These are phyloP conservation scores for Apiosordaria backusii DNA, from an alignment of 495 filamentous ascomycete genomes.

Conservation along the genomic window DNA sequence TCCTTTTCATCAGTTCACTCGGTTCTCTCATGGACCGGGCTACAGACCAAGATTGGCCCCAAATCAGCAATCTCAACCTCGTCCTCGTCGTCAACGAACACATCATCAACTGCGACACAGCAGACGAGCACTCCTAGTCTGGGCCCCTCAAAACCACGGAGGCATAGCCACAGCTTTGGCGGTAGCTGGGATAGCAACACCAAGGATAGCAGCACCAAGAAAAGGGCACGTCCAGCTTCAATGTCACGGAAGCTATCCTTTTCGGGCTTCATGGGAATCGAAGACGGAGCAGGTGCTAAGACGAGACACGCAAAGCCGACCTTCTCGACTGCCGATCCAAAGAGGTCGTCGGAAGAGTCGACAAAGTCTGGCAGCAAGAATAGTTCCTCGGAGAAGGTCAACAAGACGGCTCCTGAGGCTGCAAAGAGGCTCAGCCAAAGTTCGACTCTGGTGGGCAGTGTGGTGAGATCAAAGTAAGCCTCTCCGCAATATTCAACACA, in stretches of 20 bases:
- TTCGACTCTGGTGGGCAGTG: conserved; percentile 4
- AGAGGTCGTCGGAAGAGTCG: conserved; percentile 14
- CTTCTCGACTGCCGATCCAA: conserved; percentile 17
- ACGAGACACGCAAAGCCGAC: conserved; percentile 30
- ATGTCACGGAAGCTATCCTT: conserved; percentile 29
- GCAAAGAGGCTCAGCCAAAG: conserved; percentile 9
- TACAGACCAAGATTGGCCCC: conserved; percentile 22
- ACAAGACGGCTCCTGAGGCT: conserved; percentile 18
- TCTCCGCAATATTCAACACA: neutral
- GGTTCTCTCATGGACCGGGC: conserved; percentile 27
- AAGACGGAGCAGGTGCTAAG: conserved; percentile 27
- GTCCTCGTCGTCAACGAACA: conserved; percentile 9
- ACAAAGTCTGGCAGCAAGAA: conserved; percentile 26
- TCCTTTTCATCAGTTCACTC: conserved; percentile 26
- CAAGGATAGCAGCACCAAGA: conserved; percentile 22
- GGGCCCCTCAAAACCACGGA: conserved; percentile 24
- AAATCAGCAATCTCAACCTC: conserved; percentile 18
- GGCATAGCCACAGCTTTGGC: conserved; percentile 31
- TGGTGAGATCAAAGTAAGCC: conserved; percentile 12
- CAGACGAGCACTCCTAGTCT: conserved; percentile 9
- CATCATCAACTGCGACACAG: conserved; percentile 12
- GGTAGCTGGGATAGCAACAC: neutral
- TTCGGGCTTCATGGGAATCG: conserved; percentile 17
- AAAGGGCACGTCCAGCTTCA: conserved; percentile 35
- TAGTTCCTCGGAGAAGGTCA: conserved; percentile 27